A percentile compares a stretch with the other conserved stretches of the same genome.
These are phyloP conservation scores for Aspergillus cejpii DNA, from an alignment of 2,329 filamentous ascomycete species.

Conservation along the genomic window DNA sequence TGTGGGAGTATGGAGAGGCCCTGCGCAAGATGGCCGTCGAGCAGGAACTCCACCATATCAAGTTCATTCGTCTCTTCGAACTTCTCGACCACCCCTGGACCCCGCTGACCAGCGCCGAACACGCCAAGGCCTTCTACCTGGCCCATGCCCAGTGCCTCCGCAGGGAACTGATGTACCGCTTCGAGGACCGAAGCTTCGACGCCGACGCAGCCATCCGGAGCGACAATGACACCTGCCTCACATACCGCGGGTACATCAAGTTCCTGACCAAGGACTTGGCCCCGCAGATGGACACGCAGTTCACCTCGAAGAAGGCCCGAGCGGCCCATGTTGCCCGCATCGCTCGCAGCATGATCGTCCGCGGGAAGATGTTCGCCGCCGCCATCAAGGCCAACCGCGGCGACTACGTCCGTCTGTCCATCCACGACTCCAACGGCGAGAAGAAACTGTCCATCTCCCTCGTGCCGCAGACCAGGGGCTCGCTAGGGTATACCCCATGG, in stretches of 20 bases:
- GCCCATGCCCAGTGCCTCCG: constrained; percentile 23
- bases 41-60: constrained; percentile 28
- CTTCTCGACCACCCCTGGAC: constrained; percentile 29
- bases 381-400: constrained; percentile 23
- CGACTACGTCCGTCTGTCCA: constrained; percentile 27
- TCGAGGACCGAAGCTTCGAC: constrained; percentile 24
- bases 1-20: constrained; percentile 38
- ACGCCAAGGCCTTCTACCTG: constrained; percentile 22
- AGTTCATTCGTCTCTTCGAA: constrained; percentile 36
- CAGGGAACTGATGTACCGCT: constrained; percentile 21
- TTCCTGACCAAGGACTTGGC: constrained; percentile 25
- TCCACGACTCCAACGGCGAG: constrained; percentile 24
- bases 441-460: constrained; percentile 25
- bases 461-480: constrained; percentile 19
- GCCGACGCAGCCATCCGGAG: constrained; percentile 23
- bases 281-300: constrained; percentile 11
- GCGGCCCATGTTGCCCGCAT: constrained; percentile 17
- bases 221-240: constrained; percentile 25
- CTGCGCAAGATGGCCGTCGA: constrained; percentile 33
- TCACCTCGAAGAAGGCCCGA: constrained; percentile 16
- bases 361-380: constrained; percentile 25
- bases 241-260: constrained; percentile 27
- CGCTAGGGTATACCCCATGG: constrained; percentile 30
- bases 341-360: constrained; percentile 24
- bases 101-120: constrained; percentile 12